Evolutionary conservation across 208 protist species (phyloP).

Genomic region (Acanthamoeba triangularis): DNA sequence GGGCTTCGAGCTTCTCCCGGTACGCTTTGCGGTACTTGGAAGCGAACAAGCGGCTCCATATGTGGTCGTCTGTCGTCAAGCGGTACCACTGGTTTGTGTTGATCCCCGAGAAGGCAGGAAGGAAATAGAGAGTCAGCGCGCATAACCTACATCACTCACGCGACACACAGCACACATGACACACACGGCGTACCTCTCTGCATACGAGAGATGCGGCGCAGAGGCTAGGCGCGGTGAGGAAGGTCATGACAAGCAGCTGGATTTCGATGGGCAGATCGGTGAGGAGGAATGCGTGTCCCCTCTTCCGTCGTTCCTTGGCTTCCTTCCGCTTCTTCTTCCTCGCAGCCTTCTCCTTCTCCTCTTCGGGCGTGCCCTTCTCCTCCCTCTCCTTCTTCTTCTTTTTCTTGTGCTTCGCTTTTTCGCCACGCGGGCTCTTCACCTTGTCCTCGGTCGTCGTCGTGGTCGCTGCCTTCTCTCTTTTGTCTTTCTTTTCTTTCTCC

Average conservation of each 20-base stretch:
- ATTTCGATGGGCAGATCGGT: conserved; percentile 36
- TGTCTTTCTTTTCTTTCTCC: background rate
- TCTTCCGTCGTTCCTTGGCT: background rate
- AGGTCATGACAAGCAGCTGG: conserved; percentile 49
- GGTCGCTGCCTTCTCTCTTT: background rate
- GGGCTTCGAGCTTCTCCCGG: background rate
- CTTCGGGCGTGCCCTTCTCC: background rate
- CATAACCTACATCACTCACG: background rate
- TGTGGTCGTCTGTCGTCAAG: conserved; percentile 50
- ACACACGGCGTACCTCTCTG: conserved; percentile 16
- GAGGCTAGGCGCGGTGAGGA: background rate
- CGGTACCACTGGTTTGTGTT: conserved; percentile 62
- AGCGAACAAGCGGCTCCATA: conserved; percentile 11
- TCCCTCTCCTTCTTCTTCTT: background rate
- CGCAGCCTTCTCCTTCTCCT: background rate
- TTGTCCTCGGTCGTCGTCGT: background rate
- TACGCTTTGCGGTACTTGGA: background rate
- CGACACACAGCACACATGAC: background rate
- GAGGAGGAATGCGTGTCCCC: background rate
- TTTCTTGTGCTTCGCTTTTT: background rate
- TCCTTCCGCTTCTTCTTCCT: conserved; percentile 42
- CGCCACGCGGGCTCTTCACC: background rate
- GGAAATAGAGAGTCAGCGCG: background rate
- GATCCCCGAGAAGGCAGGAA: background rate
- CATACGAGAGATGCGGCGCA: conserved; percentile 21